A percentile compares a stretch with the other conserved stretches of the same genome.
phyloP scores from a whole-genome alignment of 345 rosid species.

The Aquilaria yunnanensis region DNA sequence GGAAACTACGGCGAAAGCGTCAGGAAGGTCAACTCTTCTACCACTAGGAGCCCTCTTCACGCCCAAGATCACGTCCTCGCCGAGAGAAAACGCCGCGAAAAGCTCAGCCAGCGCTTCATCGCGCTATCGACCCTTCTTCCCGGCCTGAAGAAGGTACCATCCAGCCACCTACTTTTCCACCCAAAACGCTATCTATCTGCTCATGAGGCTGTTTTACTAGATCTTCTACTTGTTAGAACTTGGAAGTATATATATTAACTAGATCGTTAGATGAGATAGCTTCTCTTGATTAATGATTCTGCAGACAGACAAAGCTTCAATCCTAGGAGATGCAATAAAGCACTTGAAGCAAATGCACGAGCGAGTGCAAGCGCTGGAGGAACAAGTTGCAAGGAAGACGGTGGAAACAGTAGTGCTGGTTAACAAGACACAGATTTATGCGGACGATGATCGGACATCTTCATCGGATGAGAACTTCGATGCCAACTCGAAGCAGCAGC shows the following conservation, averaged over 20 bases:
- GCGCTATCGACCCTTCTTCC: conserved; percentile 74
- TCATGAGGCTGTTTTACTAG: too few species aligned
- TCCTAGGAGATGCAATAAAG: conserved; percentile 61
- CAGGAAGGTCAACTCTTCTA: neutral
- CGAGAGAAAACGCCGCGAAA: conserved; percentile 78
- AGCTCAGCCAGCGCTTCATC: conserved; percentile 58
- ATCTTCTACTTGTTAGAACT: too few species aligned
- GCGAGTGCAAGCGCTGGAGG: conserved; percentile 49
- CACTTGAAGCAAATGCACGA: conserved; percentile 63
- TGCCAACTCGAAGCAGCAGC: conserved; percentile 12
- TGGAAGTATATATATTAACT: too few species aligned
- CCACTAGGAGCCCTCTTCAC: conserved; percentile 32
- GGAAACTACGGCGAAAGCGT: too few species aligned
- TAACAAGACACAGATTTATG: conserved; percentile 39
- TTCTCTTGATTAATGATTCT: neutral
- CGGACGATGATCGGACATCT: conserved; percentile 31
- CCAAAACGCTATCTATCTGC: too few species aligned
- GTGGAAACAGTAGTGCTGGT: conserved; percentile 45
- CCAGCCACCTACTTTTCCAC: too few species aligned
- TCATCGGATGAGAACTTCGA: conserved; percentile 27
- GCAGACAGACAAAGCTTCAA: conserved; percentile 67
- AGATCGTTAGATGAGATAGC: too few species aligned
- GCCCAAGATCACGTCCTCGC: conserved; percentile 82
- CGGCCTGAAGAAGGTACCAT: conserved; percentile 61
- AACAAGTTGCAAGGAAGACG: conserved; percentile 36